These are phyloP conservation scores for Pugionium dolabratum DNA, from an alignment of 345 rosid genomes.

Conservation along the genomic window DNA sequence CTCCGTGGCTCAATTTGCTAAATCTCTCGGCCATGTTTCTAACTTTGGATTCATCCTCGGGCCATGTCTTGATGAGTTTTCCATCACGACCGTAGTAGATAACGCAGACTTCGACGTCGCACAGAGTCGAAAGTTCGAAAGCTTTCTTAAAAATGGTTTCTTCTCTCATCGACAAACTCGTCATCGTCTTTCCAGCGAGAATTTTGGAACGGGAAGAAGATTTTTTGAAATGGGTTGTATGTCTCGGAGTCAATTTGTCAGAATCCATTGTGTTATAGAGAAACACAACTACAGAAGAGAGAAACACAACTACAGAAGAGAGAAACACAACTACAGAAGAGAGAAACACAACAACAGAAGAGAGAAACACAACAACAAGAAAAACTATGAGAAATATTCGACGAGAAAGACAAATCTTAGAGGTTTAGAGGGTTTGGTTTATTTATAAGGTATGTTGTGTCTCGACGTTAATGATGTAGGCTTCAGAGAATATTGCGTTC, in stretches of 20 bases:
- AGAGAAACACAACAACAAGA: too few relatives aligned
- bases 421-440: too few relatives aligned
- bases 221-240: slow-evolving; percentile 10
- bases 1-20: neutral
- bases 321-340: too few relatives aligned
- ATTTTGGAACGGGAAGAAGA: neutral
- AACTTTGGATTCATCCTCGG: slow-evolving; percentile 1
- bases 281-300: too few relatives aligned
- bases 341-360: too few relatives aligned
- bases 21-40: slow-evolving; percentile 4
- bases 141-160: slow-evolving; percentile 9
- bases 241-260: neutral
- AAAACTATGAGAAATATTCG: too few relatives aligned
- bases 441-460: too few relatives aligned
- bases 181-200: neutral
- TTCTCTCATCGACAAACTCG: neutral
- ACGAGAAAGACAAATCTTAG: too few relatives aligned
- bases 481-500: too few relatives aligned
- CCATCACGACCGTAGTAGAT: neutral
- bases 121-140: neutral
- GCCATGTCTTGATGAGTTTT: slow-evolving; percentile 1
- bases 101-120: slow-evolving; percentile 6
- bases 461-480: too few relatives aligned
- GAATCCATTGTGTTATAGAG: neutral
- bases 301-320: too few relatives aligned